Conservation (phyloP, 2,329 filamentous ascomycete genomes). For the Fusarium domesticum region DNA sequence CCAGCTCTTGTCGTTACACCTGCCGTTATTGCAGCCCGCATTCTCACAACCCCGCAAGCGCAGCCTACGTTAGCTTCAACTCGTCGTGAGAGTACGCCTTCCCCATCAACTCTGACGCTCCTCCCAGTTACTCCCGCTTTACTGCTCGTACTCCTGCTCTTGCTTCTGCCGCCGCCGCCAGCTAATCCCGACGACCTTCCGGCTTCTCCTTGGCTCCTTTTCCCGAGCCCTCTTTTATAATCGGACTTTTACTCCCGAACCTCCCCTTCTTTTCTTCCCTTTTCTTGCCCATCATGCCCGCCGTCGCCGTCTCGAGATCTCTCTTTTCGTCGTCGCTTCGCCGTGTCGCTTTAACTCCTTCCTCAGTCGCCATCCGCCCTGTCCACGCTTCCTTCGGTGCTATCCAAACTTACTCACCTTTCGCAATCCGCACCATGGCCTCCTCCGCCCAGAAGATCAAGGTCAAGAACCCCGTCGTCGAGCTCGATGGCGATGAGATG, state of each 20-base stretch:
- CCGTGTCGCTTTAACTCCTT: constrained; percentile 26
- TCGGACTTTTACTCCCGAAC: constrained; percentile 6
- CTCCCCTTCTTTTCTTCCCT: constrained; percentile 19
- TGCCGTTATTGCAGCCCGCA: neutral
- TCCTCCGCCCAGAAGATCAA: constrained; percentile 76
- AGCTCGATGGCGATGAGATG: constrained; percentile 95
- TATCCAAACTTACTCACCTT: constrained; percentile 51
- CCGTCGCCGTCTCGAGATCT: constrained; percentile 31
- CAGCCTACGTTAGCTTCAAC: too few species aligned
- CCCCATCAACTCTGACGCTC: neutral
- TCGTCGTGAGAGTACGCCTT: too few species aligned
- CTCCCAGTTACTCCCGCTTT: too few species aligned
- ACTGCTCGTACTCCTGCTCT: too few species aligned
- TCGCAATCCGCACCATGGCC: constrained; percentile 62
- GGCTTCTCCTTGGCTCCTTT: constrained; percentile 25
- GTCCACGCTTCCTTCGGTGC: constrained; percentile 47
- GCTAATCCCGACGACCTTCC: constrained; percentile 17
- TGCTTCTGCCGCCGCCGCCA: neutral
- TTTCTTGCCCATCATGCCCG: constrained; percentile 29
- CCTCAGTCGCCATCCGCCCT: constrained; percentile 31
- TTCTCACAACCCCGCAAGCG: neutral
- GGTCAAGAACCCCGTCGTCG: constrained; percentile 98
- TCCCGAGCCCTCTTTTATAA: constrained; percentile 23
- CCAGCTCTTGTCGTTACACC: constrained; percentile 3
- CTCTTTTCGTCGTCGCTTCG: constrained; percentile 32